Conservation (phyloP, 805 yeast species). For the Priceomyces medius region DNA sequence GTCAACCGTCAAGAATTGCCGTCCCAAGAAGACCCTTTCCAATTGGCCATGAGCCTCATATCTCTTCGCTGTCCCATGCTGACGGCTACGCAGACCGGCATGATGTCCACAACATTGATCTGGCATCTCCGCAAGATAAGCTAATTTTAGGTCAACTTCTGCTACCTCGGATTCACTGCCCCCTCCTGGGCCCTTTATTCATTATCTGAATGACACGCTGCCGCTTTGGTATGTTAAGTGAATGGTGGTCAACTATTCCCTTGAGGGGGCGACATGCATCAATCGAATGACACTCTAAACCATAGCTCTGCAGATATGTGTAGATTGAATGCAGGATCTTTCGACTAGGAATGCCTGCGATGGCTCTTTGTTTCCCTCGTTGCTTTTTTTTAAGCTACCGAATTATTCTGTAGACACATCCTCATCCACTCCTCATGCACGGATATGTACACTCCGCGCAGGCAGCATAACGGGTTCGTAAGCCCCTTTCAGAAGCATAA, state of each 20-base stretch:
- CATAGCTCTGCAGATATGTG: not conserved
- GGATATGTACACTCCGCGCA: not conserved
- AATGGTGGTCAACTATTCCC: conserved; percentile 4
- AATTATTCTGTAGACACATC: not conserved
- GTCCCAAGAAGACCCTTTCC: not conserved
- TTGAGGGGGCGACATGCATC: conserved; percentile 2
- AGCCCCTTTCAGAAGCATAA: not conserved
- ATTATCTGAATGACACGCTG: too few relatives aligned
- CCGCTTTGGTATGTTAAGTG: too few relatives aligned
- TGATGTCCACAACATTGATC: too few relatives aligned
- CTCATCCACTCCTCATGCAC: not conserved
- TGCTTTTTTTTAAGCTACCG: not conserved
- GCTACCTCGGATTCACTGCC: too few relatives aligned
- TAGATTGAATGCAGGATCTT: not conserved
- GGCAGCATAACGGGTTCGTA: conserved; percentile 2
- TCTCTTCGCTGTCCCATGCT: too few relatives aligned
- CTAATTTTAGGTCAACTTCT: too few relatives aligned
- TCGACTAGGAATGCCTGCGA: not conserved
- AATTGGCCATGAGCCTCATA: not conserved
- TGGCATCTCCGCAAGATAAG: too few relatives aligned
- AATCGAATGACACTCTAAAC: not conserved
- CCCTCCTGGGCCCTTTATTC: too few relatives aligned
- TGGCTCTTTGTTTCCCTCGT: not conserved
- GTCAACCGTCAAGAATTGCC: not conserved
- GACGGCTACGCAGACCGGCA: too few relatives aligned